Percentiles rank a stretch among this genome's conserved stretches.
phyloP scores from a whole-genome alignment of 1,284 basidiomycete genomes.

The Apiotrichum sp. region DNA sequence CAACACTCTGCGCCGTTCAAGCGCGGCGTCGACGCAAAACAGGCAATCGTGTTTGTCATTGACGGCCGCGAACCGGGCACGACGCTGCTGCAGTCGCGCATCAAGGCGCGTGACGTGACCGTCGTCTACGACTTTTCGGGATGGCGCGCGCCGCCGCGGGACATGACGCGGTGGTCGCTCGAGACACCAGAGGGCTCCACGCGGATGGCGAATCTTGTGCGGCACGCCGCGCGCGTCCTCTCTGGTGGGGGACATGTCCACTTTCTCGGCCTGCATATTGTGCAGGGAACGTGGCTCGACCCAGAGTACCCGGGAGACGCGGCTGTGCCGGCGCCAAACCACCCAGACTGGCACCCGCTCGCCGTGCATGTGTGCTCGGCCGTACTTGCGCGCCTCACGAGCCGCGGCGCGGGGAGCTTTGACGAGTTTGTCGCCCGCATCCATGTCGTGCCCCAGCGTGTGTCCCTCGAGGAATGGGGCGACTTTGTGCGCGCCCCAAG shows the following conservation, averaged over 20 bases:
- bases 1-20: no score
- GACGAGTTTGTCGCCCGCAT: background rate
- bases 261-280: background rate
- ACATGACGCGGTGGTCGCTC: background rate
- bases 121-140: background rate
- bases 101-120: background rate
- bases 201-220: background rate
- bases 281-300: background rate
- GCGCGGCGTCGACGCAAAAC: background rate
- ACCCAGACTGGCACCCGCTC: slow-evolving; percentile 1
- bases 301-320: background rate
- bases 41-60: background rate
- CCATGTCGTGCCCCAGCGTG: background rate
- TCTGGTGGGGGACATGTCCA: background rate
- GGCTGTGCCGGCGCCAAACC: background rate
- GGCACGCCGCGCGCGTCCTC: background rate
- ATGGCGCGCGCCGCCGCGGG: background rate
- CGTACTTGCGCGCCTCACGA: background rate
- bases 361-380: background rate
- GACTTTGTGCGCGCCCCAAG: background rate
- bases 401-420: background rate
- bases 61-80: background rate
- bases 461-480: background rate
- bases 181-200: background rate
- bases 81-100: background rate